Base-by-base conservation (phyloP, 345 rosid species). In the Nasturtium officinale region DNA sequence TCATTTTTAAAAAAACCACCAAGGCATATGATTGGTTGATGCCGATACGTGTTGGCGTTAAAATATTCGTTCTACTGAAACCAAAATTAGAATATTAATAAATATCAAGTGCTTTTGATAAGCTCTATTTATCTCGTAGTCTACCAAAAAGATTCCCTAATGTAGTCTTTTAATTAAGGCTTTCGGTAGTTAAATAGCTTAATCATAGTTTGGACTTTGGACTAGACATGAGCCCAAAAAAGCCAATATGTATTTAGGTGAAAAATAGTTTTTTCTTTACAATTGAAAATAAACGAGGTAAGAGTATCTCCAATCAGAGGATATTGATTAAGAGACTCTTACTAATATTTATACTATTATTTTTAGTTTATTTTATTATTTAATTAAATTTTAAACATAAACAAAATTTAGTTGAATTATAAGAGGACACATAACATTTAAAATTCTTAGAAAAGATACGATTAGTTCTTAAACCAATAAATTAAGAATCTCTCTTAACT, bases 41-140 rank as follows among this genome's bases (percentile, higher is more conserved):
- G 33, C 53, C 37, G 71, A 63, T 69, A 63, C 79, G 75, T 69
- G 80, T 65, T 56, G 71, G 52, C 76, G 80, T 77, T 72, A 77
- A 71, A 76, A 77, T 71, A 77, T 77, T 77, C 80, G 76, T 29
- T 71, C 59, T 50, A 70, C 67, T 70, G 62, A 64, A 69, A 20
- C 55, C 35, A 37, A 8, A 56, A 4, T 17, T 29, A 48, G n/a
- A 64, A 45, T 48, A 65, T 11, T 11, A 23, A 13, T 47, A 26
- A 18, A 70, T 16, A 33, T 63, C 64, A 35, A 55, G 61, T 18
- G 72, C 80, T 64, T 70, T 77, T 77, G 37, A 47, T 62, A 64
- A 64, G 45, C 71, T 45, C 61, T 45, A 35, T 20, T 61, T 69
- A 61, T 76, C 67, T 71, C 76, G 62, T 71, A 57, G 72, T 77